Base-by-base conservation (phyloP, 139 green algal species). In the Ettlia oleoabundans region DNA sequence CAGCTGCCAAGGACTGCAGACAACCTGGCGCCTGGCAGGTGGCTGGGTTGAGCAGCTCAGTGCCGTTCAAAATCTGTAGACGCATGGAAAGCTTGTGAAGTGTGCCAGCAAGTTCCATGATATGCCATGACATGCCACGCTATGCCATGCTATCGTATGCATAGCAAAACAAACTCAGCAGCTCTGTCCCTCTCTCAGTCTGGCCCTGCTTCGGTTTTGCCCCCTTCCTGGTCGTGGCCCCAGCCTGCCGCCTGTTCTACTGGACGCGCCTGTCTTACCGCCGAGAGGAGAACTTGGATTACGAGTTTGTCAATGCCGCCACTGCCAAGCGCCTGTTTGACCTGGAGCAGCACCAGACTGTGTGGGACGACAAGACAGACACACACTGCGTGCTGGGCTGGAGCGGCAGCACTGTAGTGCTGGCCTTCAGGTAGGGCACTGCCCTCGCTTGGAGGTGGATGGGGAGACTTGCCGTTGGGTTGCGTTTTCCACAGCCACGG, bases 321-420 rank as follows among this genome's bases (percentile, higher is more conserved):
- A 24, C 41, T 28, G 72, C 72, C 0, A 38, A 58, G 55, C 26
- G n/a, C 8, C 58, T 81, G 28, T 81, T 47, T 26, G 58, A 58
- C 19, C 58, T 81, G 13, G 24, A 71, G 9, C 40, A 61, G 7
- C 37, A 15, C n/a, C 38, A 61, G 28, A 72, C 58, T 0, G 41
- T 71, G 38, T 70, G 58, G 75, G 75, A 81, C 40, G 75, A 81
- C 24, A 37, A 22, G 24, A 81, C 75, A 9, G 75, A 81, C 58
- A 81, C 75, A 19, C 75, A 81, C 75, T 35, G 22, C 7, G 75
- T 55, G 28, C 19, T 81, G 6, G 75, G 75, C 9, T 81, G 75
- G 75, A 81, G 75, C 58, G 19, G n/a, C 28, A 79, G 38, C 10
- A 6, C 19, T 1, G 53, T 32, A 4, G 72, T 79, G 47, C 13